Evolutionary conservation across 2,329 filamentous ascomycete genomes (phyloP).

Genomic region (Ophiostoma piceae): DNA sequence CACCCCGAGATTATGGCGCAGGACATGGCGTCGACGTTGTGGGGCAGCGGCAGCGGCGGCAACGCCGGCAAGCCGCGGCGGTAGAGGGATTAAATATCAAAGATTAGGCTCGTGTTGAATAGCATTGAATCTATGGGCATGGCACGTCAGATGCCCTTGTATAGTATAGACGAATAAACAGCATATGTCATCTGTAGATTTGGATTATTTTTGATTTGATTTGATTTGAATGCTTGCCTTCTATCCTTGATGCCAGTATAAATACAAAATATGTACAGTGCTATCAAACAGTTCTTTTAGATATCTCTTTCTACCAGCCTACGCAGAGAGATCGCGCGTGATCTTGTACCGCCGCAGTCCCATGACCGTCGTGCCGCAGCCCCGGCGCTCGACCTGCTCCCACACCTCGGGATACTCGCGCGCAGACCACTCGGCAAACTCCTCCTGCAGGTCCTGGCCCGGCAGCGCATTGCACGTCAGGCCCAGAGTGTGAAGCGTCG

Average conservation of each 20-base stretch:
- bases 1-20: slow-evolving; percentile 69
- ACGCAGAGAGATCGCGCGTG: slow-evolving; percentile 35
- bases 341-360: slow-evolving; percentile 49
- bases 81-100: background rate
- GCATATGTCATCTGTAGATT: background rate
- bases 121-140: background rate
- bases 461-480: slow-evolving; percentile 70
- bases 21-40: slow-evolving; percentile 29
- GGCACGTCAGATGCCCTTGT: background rate
- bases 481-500: slow-evolving; percentile 63
- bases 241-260: background rate
- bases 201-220: background rate
- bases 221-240: background rate
- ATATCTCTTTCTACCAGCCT: background rate
- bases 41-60: background rate
- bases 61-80: background rate
- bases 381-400: slow-evolving; percentile 56
- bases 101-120: background rate
- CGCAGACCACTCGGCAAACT: slow-evolving; percentile 70
- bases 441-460: slow-evolving; percentile 57
- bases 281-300: background rate
- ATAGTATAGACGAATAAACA: background rate
- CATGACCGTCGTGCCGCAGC: slow-evolving; percentile 41
- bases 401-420: slow-evolving; percentile 63
- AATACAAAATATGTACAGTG: slow-evolving; percentile 15